Base-by-base conservation (phyloP, 2,329 filamentous ascomycete species). In the Ceratocystis eucalypticola region DNA sequence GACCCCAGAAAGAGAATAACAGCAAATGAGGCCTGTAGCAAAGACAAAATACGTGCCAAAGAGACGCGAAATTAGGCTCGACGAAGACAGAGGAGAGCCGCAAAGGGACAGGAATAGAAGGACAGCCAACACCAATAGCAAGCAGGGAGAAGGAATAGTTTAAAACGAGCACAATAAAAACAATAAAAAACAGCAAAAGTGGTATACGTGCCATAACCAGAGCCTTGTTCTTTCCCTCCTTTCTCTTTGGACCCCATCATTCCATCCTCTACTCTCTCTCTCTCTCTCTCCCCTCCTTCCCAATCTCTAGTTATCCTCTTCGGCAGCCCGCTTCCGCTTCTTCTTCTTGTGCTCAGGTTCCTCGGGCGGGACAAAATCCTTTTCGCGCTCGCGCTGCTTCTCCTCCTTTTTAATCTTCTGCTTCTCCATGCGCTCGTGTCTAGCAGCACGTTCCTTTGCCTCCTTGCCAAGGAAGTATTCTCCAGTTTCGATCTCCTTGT, bases 391-490 rank as follows among this genome's bases (percentile, higher is more conserved):
- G 75, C 87, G 88, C 77, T 88, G 83, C 82, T 90, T 95, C 75
- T 95, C 90, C 70, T 88, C 88, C 80, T 91, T 93, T 80, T 92
- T 93, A 76, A 85, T 81, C 76, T 85, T 88, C 78, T 96, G 92
- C 76, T 88, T 87, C 75, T 95, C 91, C 73, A 90, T 83, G 70
- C 91, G 81, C 73, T 90, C 88, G 74, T 93, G 88, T 76, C 88
- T 86, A 61, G 81, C 85, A 65, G 87, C 88, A 69, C 92, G 82
- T 73, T 96, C 90, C 81, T 96, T 96, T 68, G 91, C 92, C 73
- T 92, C 86, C 80, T 96, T 96, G 73, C 87, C 87, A 74, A 99
- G 77, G 76, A 97, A 97, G 79, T 96, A 99, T 78, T 97, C 93
- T 77, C 94, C 93, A 72, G 85, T 92, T 80, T 99, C 94, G 79